These are phyloP conservation scores for Rhynchosporium agropyri DNA, from an alignment of 2,329 filamentous ascomycete genomes.

Conservation along the genomic window DNA sequence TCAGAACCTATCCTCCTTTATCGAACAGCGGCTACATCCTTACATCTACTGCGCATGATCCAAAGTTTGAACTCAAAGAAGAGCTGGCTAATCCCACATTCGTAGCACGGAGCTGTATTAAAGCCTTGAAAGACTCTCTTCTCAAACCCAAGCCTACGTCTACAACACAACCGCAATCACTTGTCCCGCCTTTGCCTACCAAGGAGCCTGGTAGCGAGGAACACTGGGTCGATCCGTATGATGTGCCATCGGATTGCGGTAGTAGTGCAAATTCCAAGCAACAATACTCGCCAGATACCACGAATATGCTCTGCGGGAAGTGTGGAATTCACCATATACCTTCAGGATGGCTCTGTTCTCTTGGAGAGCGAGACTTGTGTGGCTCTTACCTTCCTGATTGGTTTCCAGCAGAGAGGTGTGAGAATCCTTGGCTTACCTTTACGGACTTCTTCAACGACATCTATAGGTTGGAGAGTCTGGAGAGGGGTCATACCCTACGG, in stretches of 20 bases:
- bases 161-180: neutral
- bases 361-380: constrained; percentile 36
- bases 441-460: constrained; percentile 28
- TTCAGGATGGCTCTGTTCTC: constrained; percentile 31
- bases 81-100: constrained; percentile 6
- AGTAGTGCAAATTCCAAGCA: constrained; percentile 13
- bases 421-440: constrained; percentile 33
- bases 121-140: constrained; percentile 6
- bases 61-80: constrained; percentile 11
- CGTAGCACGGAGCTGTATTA: constrained; percentile 1
- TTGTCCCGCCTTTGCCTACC: neutral
- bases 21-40: constrained; percentile 24
- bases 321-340: constrained; percentile 38
- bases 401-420: constrained; percentile 32
- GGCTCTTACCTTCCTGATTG: constrained; percentile 37
- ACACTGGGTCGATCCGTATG: constrained; percentile 4
- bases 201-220: neutral
- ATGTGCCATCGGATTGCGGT: constrained; percentile 4
- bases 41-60: constrained; percentile 24
- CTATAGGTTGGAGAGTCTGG: constrained; percentile 25
- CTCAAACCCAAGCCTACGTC: neutral
- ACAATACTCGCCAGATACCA: constrained; percentile 21
- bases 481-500: constrained; percentile 7
- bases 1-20: constrained; percentile 22
- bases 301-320: constrained; percentile 33